These are phyloP conservation scores for Blastobotrys mokoenaii DNA, from an alignment of 805 yeast species.

Conservation along the genomic window DNA sequence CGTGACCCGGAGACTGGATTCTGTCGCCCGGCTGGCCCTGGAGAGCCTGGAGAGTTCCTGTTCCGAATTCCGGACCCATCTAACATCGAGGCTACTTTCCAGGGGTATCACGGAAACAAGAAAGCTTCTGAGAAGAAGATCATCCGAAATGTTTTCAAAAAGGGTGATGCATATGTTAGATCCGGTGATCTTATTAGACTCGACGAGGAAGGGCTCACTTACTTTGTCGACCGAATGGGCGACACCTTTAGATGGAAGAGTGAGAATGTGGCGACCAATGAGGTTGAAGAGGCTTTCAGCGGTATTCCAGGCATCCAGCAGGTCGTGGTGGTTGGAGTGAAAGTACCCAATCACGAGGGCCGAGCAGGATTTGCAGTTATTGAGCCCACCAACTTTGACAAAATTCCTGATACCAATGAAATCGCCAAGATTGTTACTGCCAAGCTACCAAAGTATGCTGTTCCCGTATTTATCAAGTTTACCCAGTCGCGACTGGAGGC, in stretches of 20 bases:
- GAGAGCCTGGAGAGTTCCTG: slow-evolving; percentile 81
- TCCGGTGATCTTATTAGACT: slow-evolving; percentile 73
- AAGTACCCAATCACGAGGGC: slow-evolving; percentile 84
- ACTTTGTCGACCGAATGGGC: slow-evolving; percentile 87
- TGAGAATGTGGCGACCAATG: slow-evolving; percentile 89
- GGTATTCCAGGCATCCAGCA: slow-evolving; percentile 35
- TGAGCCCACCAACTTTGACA: slow-evolving; percentile 35
- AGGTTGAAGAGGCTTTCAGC: slow-evolving; percentile 61
- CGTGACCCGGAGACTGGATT: slow-evolving; percentile 61
- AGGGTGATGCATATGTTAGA: slow-evolving; percentile 89
- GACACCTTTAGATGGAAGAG: slow-evolving; percentile 97
- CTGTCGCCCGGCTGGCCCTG: slow-evolving; percentile 43
- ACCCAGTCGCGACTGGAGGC: slow-evolving; percentile 45
- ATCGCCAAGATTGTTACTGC: slow-evolving; percentile 31
- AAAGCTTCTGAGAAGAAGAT: slow-evolving; percentile 74
- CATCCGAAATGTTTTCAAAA: slow-evolving; percentile 58
- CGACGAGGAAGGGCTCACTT: slow-evolving; percentile 62
- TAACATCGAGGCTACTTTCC: slow-evolving; percentile 68
- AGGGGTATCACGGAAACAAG: slow-evolving; percentile 79
- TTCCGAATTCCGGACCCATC: slow-evolving; percentile 59
- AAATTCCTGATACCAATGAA: slow-evolving; percentile 31
- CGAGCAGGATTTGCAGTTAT: slow-evolving; percentile 86
- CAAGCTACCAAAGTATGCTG: slow-evolving; percentile 72
- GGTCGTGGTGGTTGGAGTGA: slow-evolving; percentile 81
- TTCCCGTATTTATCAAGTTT: slow-evolving; percentile 75